These are phyloP conservation scores for Arthrobotrys sphaeroides DNA, from an alignment of 2,329 filamentous ascomycete genomes.

Conservation along the genomic window DNA sequence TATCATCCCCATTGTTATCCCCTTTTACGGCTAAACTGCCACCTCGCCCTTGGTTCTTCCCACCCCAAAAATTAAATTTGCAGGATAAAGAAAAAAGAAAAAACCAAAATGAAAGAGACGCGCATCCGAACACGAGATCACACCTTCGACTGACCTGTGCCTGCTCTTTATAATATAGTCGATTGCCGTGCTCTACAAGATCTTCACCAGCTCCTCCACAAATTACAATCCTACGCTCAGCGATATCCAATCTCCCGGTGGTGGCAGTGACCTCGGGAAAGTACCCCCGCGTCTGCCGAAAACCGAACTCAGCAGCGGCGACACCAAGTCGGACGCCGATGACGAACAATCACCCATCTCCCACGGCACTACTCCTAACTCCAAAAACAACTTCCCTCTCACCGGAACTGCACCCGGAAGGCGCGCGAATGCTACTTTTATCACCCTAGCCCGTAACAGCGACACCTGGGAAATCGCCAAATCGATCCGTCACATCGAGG, in stretches of 20 bases:
- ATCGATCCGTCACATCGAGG: conserved; percentile 95
- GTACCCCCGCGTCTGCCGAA: conserved; percentile 50
- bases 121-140: conserved; percentile 10
- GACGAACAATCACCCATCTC: conserved; percentile 6
- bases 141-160: neutral
- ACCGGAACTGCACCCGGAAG: conserved; percentile 55
- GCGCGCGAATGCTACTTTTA: conserved; percentile 96
- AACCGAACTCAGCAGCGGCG: conserved; percentile 28
- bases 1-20: neutral
- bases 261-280: conserved; percentile 9
- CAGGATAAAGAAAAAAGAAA: too few species aligned
- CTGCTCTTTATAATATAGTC: conserved; percentile 37
- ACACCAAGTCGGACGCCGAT: conserved; percentile 6
- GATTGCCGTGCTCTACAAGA: conserved; percentile 57
- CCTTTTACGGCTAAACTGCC: conserved; percentile 23
- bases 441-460: conserved; percentile 89
- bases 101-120: too few species aligned
- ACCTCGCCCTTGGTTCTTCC: conserved; percentile 5
- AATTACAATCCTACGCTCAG: conserved; percentile 1
- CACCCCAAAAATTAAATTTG: too few species aligned
- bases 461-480: conserved; percentile 97
- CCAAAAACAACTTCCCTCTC: conserved; percentile 53
- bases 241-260: conserved; percentile 23
- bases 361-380: conserved; percentile 55
- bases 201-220: conserved; percentile 55